phyloP scores from a whole-genome alignment of 371 early-diverging fungal species.

The Zopfochytrium polystomum region DNA sequence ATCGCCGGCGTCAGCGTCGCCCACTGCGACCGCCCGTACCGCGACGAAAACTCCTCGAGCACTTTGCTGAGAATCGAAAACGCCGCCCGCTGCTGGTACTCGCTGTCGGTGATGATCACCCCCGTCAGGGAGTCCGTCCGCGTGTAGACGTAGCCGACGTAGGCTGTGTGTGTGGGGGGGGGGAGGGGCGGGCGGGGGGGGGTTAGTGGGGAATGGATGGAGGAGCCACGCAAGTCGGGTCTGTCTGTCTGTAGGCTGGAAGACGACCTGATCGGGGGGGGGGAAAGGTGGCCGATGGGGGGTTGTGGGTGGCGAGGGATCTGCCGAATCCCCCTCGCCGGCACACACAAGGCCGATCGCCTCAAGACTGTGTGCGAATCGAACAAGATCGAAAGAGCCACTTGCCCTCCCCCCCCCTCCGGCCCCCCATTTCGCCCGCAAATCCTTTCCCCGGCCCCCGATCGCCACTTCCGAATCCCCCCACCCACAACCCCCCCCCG shows the following conservation, averaged over 20 bases:
- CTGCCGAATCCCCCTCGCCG: too few relatives aligned
- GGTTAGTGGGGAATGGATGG: slow-evolving; percentile 4
- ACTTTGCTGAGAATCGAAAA: slow-evolving; percentile 82
- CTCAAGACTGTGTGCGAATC: too few relatives aligned
- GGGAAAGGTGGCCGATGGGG: too few relatives aligned
- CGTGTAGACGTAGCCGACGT: slow-evolving; percentile 79
- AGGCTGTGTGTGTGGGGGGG: slow-evolving; percentile 51
- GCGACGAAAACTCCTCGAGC: slow-evolving; percentile 80
- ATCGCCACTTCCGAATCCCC: too few relatives aligned
- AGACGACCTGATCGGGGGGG: not conserved
- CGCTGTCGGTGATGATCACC: slow-evolving; percentile 81
- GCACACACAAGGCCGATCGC: too few relatives aligned
- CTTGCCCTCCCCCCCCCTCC: too few relatives aligned
- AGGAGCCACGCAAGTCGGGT: not conserved
- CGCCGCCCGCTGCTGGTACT: slow-evolving; percentile 91
- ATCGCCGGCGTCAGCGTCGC: slow-evolving; percentile 34
- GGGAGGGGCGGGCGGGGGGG: not conserved
- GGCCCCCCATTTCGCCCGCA: too few relatives aligned
- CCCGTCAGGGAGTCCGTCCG: slow-evolving; percentile 71
- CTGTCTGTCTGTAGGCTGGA: slow-evolving; percentile 3
- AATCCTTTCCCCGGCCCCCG: too few relatives aligned
- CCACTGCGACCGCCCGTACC: slow-evolving; percentile 61
- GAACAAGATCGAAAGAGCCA: too few relatives aligned
- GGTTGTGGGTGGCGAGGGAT: too few relatives aligned
- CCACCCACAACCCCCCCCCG: too few relatives aligned